Evolutionary conservation across 805 yeast species (phyloP).

Genomic region (Yamadazyma endophytica): DNA sequence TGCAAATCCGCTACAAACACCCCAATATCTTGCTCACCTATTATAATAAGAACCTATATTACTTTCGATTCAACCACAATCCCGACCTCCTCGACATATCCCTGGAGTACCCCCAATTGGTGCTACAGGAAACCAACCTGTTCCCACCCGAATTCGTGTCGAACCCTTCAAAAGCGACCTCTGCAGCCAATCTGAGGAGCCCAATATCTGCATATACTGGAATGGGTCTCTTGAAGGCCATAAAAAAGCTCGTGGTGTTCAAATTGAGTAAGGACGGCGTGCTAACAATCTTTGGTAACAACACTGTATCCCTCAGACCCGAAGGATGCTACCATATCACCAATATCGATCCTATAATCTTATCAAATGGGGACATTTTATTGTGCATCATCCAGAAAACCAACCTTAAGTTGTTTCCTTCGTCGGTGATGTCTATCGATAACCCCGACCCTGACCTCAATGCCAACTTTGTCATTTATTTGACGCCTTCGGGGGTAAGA

Average conservation of each 20-base stretch:
- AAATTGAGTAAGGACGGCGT: slow-evolving; percentile 23
- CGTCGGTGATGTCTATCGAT: slow-evolving; percentile 14
- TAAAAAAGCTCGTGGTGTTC: slow-evolving; percentile 33
- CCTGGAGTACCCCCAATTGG: slow-evolving; percentile 20
- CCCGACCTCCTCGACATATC: slow-evolving; percentile 12
- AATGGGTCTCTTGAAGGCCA: slow-evolving; percentile 35
- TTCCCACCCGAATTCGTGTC: slow-evolving; percentile 23
- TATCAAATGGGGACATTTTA: slow-evolving; percentile 36
- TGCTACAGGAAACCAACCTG: slow-evolving; percentile 17
- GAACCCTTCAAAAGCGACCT: slow-evolving; percentile 22
- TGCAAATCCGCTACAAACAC: slow-evolving; percentile 28
- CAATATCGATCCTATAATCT: slow-evolving; percentile 34
- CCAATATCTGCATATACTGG: not conserved
- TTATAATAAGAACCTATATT: slow-evolving; percentile 36
- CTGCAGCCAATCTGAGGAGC: too few species aligned
- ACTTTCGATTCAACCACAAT: slow-evolving; percentile 28
- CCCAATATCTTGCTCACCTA: slow-evolving; percentile 38
- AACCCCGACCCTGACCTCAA: slow-evolving; percentile 11
- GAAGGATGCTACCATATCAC: slow-evolving; percentile 28
- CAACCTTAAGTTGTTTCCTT: slow-evolving; percentile 21
- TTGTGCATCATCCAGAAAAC: slow-evolving; percentile 24
- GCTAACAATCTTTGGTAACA: slow-evolving; percentile 35
- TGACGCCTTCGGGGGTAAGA: slow-evolving; percentile 40
- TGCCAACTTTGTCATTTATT: slow-evolving; percentile 30
- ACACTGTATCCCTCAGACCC: too few species aligned